Evolutionary conservation across 371 early-diverging fungal genomes (phyloP), one percentile per base, ranked within the genome.

Genomic region (Lichtheimia corymbifera): DNA sequence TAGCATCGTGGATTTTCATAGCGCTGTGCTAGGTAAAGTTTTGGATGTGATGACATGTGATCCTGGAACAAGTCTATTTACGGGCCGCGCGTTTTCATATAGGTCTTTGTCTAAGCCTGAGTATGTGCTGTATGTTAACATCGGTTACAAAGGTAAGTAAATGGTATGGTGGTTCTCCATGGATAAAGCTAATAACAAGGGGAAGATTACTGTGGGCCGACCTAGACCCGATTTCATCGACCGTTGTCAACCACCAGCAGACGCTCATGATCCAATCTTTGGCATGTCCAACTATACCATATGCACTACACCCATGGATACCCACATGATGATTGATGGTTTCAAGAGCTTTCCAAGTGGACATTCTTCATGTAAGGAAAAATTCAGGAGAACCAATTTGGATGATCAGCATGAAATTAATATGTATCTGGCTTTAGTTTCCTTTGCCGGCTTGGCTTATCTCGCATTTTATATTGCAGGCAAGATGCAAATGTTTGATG

Each of bases 281-380:
- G 83, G 88, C 4, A 73, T 91, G 52, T 82, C 84, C 52, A 83
- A 77, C 44, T 68, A 79, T 1, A 65, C 72, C 13, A 80, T 80
- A 47, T 80, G 80, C 41, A 70, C 75, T 14, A 62, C 73, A 1
- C 66, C 67, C 22, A 42, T 67, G n/a, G 71, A 82, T 66, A 42
- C 71, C 13, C 70, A 74, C n/a, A 60, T 86, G 0, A 74, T 94
- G 63, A 69, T 71, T 40, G 94, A 96, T 54, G 97, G 95, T 7
- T 88, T 93, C 73, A 91, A 90, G 74, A 89, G 91, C 65, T 98
- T 97, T 67, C 94, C 94, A 35, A 95, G 95, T 17, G 99, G 98
- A 4, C 98, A 98, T 73, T 77, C 97, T 9, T 92, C 94, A 28
- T 79, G 83, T 76, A 75, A 69, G 61, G 28, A 22, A 28, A 56